Evolutionary conservation across 441 rosid genomes (phyloP).

Genomic region (Melastoma candidum): DNA sequence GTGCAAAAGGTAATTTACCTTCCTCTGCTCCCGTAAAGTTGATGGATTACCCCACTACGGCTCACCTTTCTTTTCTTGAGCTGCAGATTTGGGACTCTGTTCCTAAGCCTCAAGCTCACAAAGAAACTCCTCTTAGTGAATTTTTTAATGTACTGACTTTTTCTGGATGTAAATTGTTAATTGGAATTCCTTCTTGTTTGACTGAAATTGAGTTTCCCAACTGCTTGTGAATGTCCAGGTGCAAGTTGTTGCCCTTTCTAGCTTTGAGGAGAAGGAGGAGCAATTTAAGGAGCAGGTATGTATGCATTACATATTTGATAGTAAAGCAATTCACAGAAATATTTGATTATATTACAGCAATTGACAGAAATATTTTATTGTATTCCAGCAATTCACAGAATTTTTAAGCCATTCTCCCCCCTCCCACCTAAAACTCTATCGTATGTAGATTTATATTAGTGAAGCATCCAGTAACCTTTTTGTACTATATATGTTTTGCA

Average conservation of each 20-base stretch:
- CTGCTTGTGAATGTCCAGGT: constrained; percentile 38
- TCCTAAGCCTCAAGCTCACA: constrained; percentile 89
- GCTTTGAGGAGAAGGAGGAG: constrained; percentile 98
- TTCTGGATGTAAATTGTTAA: constrained; percentile 1
- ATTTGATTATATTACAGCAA: no score
- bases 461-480: no score
- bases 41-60: constrained; percentile 10
- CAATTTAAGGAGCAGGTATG: constrained; percentile 91
- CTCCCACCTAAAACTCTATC: no score
- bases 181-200: no score
- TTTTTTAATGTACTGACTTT: constrained; percentile 69
- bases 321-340: no score
- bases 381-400: no score
- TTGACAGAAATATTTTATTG: no score
- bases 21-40: constrained; percentile 1
- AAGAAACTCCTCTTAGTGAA: constrained; percentile 89
- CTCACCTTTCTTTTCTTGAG: constrained; percentile 9
- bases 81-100: constrained; percentile 96
- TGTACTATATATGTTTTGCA: no score
- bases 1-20: constrained; percentile 70
- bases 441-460: no score
- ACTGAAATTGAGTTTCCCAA: no score
- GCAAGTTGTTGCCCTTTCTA: constrained; percentile 94
- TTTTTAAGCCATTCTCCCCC: no score
- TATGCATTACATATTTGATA: constrained; percentile 1